Evolutionary conservation across 2,329 filamentous ascomycete species (phyloP), one percentile per base, ranked within the genome.

Genomic region (Trichoderma afroharzianum): DNA sequence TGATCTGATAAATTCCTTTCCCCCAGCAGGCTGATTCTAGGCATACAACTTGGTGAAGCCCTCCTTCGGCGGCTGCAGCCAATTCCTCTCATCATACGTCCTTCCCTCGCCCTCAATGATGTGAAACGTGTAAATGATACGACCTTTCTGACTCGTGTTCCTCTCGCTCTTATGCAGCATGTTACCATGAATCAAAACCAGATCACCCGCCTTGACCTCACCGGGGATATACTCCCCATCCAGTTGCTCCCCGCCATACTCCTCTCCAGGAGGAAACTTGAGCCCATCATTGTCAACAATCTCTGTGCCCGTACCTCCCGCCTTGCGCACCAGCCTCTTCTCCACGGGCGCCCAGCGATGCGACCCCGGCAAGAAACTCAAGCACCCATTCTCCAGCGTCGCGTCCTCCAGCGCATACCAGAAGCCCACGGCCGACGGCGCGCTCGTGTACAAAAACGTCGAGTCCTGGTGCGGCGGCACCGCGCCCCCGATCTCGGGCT

Each of bases 321-420:
- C 77, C 77, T 85, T 87, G 73, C 94, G 86, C 71, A 98, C 93
- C 78, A 98, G 92, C 43, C 96, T 85, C 79, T 91, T 88, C 73
- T 83, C 83, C 11, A 98, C 86, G 12, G 90, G 88, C 3, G 91
- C 91, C 79, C 91, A 90, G 77, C 85, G 88, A 79, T 98, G 95
- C 75, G 91, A 94, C 0, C 95, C 95, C 0, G 90, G 91, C 75
- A 94, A 87, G 82, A 98, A 97, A 74, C 91, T 93, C 78, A 99
- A 81, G 77, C 95, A 97, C 1, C 94, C 96, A 80, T 99, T 99
- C 79, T 91, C 90, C 1, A 86, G 84, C 8, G 93, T 95, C 26
- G 94, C 93, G 81, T 98, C 95, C 83, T 99, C 95, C 50, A 99
- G 87, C 14, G 96, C 96, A 81, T 98, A 97, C 96, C 96, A 99